Base-by-base conservation (phyloP, 306 rosid species). In the Hippophae rhamnoides region DNA sequence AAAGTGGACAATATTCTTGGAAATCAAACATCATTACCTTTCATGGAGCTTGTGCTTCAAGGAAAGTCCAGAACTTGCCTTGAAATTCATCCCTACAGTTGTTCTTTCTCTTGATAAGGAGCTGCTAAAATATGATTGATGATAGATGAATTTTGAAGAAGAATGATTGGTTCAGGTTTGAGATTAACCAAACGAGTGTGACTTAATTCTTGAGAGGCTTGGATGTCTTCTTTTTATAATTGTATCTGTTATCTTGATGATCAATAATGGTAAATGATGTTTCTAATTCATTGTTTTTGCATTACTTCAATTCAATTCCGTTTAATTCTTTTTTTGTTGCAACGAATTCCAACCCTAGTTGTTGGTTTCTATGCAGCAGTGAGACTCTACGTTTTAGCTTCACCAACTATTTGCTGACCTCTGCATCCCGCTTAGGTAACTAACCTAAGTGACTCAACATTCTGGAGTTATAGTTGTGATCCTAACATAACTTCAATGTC, bases 341-440 rank as follows among this genome's bases (percentile, higher is more conserved):
- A 43, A 31, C n/a, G 54, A 54, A 67, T 75, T 64, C 77, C 79
- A 70, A 67, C 73, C 70, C 25, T 38, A 60, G 79, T 54, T 66
- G 74, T 69, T 78, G 81, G 77, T 47, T 63, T 75, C 26, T 74
- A 63, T 78, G 87, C 79, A 75, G 87, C 64, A 47, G 71, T 70
- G 66, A 72, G 81, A 66, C 65, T 68, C 67, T 65, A 56, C 72
- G 51, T 62, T 73, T 57, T 73, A 71, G 80, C 72, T 74, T 77
- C 74, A 69, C 76, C 79, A 67, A 61, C 67, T 14, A 42, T 59
- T 58, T 51, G 60, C 64, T 51, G 51, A 57, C 76, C 80, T 71
- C 77, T 79, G 77, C 73, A 56, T 56, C 56, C 60, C 10, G 79
- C 79, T 63, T 84, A 75, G 86, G 89, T 80, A 83, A 74, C 86